Evolutionary conservation across 1,284 basidiomycete species (phyloP).

Genomic region (Austroboletus sp.): DNA sequence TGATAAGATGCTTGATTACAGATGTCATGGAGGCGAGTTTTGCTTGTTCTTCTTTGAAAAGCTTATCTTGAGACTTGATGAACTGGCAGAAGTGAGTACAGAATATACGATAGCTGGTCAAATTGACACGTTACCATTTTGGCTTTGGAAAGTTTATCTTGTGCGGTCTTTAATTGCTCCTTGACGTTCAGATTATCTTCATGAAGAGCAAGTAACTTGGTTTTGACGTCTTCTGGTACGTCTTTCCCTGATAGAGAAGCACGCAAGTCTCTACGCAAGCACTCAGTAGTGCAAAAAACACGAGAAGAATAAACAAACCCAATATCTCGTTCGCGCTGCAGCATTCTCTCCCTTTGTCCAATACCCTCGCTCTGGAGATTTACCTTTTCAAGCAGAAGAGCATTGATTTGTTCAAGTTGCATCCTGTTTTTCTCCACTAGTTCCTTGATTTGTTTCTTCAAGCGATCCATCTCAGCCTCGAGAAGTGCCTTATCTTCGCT

Average conservation of each 20-base stretch:
- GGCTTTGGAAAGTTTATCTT: slow-evolving; percentile 79
- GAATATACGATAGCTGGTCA: background rate
- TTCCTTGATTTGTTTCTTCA: slow-evolving; percentile 66
- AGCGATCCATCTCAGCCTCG: slow-evolving; percentile 57
- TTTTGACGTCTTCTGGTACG: slow-evolving; percentile 74
- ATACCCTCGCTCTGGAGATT: slow-evolving; percentile 83
- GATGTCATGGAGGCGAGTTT: slow-evolving; percentile 34
- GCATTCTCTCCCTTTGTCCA: slow-evolving; percentile 73
- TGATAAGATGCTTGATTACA: slow-evolving; percentile 13
- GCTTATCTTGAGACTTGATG: slow-evolving; percentile 86
- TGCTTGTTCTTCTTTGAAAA: slow-evolving; percentile 72
- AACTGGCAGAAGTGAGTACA: slow-evolving; percentile 48
- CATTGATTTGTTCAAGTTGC: slow-evolving; percentile 88
- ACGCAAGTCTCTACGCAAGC: slow-evolving; percentile 55
- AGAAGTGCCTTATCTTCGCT: slow-evolving; percentile 79
- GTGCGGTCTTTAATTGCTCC: slow-evolving; percentile 63
- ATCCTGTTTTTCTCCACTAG: slow-evolving; percentile 80
- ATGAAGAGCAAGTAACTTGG: slow-evolving; percentile 68
- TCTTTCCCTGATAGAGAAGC: slow-evolving; percentile 68
- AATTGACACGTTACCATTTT: slow-evolving; percentile 47
- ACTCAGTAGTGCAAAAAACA: background rate
- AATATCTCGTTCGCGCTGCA: slow-evolving; percentile 74
- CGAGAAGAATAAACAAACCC: slow-evolving; percentile 45
- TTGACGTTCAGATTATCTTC: slow-evolving; percentile 68
- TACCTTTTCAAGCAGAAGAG: slow-evolving; percentile 84